phyloP scores from a whole-genome alignment of 192 early-diverging fungal genomes.

The Coemansia sp. region DNA sequence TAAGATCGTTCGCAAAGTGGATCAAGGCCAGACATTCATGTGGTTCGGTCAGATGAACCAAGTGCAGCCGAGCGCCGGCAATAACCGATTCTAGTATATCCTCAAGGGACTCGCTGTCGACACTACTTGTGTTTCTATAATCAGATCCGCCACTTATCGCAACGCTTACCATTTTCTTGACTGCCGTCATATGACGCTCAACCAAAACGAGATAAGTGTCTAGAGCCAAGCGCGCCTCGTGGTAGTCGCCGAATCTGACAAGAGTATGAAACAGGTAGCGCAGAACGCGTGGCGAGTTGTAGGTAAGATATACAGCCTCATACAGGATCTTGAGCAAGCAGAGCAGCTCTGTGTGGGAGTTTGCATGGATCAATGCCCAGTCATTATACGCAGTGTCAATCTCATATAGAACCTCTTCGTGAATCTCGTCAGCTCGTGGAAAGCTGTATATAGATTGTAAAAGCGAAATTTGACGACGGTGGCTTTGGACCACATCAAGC shows the following conservation, averaged over 20 bases:
- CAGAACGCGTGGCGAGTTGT: constrained; percentile 68
- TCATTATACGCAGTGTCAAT: constrained; percentile 65
- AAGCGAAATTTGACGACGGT: constrained; percentile 63
- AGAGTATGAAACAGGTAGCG: constrained; percentile 65
- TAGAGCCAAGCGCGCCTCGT: constrained; percentile 72
- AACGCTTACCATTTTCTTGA: constrained; percentile 23
- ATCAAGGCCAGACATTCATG: constrained; percentile 43
- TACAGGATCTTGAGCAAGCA: constrained; percentile 65
- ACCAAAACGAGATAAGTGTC: constrained; percentile 62
- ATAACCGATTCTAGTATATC: constrained; percentile 37
- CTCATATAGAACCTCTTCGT: constrained; percentile 60
- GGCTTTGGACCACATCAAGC: constrained; percentile 55
- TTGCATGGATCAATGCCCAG: constrained; percentile 57
- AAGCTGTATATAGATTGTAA: constrained; percentile 59
- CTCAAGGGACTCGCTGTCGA: constrained; percentile 22
- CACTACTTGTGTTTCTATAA: background rate
- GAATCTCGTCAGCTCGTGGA: constrained; percentile 63
- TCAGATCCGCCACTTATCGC: constrained; percentile 14
- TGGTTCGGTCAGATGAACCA: constrained; percentile 31
- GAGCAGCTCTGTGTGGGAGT: constrained; percentile 57
- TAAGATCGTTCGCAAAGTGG: constrained; percentile 45
- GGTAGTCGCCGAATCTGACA: constrained; percentile 66
- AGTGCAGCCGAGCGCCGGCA: constrained; percentile 51
- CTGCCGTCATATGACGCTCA: constrained; percentile 47
- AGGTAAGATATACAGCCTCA: constrained; percentile 63